Evolutionary conservation across 139 green algal genomes (phyloP), one percentile per base, ranked within the genome.

Genomic region (Chlamydomonas incerta): DNA sequence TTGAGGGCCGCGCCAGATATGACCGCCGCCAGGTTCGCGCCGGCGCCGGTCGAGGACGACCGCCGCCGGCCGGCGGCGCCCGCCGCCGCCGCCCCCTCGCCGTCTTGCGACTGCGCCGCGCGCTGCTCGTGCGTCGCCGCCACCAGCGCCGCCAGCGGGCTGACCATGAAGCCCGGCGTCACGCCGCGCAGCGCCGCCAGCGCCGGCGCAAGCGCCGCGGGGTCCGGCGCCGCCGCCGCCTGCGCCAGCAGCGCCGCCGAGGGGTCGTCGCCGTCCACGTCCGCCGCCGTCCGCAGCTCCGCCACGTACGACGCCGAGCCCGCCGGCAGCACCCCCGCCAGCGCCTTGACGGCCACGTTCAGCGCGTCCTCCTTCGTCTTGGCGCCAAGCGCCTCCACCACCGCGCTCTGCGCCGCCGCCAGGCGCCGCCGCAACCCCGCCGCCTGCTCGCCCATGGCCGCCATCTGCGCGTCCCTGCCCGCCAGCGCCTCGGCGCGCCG

Each of bases 361-460:
- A 90, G 33, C 1, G 73, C 74, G 67, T 90, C 87, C 33, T 88
- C 55, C 58, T 88, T 88, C 33, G 72, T 90, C 24, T 67, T 47
- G 5, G 82, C 87, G 21, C 81, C 74, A 8, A 91, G 70, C 15
- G 87, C 87, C 14, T 87, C 82, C 63, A 88, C 23, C 21, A 81
- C 37, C 23, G 72, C 75, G 5, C n/a, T 6, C 35, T 74, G 74
- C 26, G 86, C 68, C 8, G 71, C 69, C 69, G 74, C 87, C 55
- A 91, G 60, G 6, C 87, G 73, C 29, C 33, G 35, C 75, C 87
- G 47, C 41, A 91, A 46, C 31, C 26, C 66, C n/a, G 67, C 82
- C 17, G 79, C 62, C 35, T 83, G 57, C n/a, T 85, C 60, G 41
- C 80, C 33, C 29, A 88, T 41, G 21, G 80, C 66, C 24, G 58